Evolutionary conservation across 345 rosid species (phyloP).

Genomic region (Gossypium sturtianum): DNA sequence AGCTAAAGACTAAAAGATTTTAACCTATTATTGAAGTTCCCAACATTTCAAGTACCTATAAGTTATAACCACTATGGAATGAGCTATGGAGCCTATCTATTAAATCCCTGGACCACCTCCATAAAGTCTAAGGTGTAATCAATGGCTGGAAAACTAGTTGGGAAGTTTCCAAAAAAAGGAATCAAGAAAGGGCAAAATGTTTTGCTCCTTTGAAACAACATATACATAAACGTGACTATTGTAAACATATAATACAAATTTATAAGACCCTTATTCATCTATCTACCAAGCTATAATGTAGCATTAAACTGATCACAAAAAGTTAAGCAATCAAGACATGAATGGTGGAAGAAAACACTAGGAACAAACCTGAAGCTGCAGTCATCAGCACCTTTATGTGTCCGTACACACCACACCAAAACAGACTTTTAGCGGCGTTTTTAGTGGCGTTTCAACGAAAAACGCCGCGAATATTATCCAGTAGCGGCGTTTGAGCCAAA

Average conservation of each 20-base stretch:
- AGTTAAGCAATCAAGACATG: neutral
- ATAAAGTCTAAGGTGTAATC: neutral
- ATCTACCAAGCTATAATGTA: neutral
- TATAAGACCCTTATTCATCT: no score
- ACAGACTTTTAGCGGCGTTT: no score
- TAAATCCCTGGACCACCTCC: neutral
- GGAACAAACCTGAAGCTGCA: constrained; percentile 79
- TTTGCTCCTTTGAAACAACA: no score
- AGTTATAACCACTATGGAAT: neutral
- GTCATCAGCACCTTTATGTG: constrained; percentile 91
- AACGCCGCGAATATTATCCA: no score
- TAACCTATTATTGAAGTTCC: neutral
- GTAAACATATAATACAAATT: no score
- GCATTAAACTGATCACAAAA: neutral
- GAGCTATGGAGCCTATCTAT: neutral
- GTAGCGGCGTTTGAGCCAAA: no score
- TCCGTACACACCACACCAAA: no score
- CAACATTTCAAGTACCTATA: neutral
- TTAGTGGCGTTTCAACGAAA: no score
- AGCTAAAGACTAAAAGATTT: neutral
- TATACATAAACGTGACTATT: no score
- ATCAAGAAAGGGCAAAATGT: no score
- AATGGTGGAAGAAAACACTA: neutral
- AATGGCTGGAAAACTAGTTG: no score
- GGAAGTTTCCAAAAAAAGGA: no score